A percentile compares a stretch with the other conserved stretches of the same genome.
phyloP scores from a whole-genome alignment of 495 filamentous ascomycete species.

The Penicillium canescens region DNA sequence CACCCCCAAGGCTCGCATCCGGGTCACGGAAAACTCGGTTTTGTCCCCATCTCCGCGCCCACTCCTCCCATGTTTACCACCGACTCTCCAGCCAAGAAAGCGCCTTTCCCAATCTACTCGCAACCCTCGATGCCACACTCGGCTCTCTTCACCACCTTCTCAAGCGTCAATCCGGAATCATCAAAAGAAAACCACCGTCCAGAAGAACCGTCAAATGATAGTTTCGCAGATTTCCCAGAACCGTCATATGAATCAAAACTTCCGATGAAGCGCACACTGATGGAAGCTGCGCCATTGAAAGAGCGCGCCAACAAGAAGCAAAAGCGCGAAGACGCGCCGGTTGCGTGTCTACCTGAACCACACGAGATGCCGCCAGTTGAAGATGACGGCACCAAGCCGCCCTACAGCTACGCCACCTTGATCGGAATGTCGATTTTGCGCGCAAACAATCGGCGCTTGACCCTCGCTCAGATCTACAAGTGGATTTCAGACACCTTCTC shows the following conservation, averaged over 20 bases:
- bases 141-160: conserved; percentile 64
- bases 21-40: conserved; percentile 39
- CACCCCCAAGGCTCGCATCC: conserved; percentile 39
- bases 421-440: conserved; percentile 97
- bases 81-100: conserved; percentile 85
- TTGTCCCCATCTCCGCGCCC: conserved; percentile 73
- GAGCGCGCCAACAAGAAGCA: conserved; percentile 69
- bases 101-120: conserved; percentile 47
- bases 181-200: conserved; percentile 67
- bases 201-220: conserved; percentile 49
- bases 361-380: conserved; percentile 76
- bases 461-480: conserved; percentile 96
- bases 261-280: conserved; percentile 63
- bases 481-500: conserved; percentile 95
- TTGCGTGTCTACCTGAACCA: conserved; percentile 62
- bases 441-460: conserved; percentile 78
- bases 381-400: conserved; percentile 88
- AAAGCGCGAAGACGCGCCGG: conserved; percentile 47
- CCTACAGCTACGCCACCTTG: conserved; percentile 89
- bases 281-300: conserved; percentile 74
- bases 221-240: conserved; percentile 53
- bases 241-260: conserved; percentile 60
- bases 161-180: conserved; percentile 42
- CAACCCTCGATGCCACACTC: conserved; percentile 58
- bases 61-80: conserved; percentile 62